Evolutionary conservation across 441 rosid species (phyloP), one percentile per base, ranked within the genome.

Genomic region (Erodium texanum): DNA sequence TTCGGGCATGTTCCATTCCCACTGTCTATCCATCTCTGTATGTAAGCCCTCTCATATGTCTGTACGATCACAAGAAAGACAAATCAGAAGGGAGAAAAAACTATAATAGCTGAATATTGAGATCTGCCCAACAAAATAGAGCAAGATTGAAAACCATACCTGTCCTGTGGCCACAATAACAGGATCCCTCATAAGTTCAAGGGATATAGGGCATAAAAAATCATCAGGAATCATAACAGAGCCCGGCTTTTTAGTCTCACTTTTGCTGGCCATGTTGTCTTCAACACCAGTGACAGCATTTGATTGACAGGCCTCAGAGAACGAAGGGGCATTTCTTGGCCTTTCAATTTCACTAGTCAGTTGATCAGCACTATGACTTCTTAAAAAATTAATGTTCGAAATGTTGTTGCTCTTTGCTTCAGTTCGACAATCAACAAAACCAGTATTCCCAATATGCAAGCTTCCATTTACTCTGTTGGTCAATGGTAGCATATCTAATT

Each of bases 1-100:
- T 94, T 94, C 4, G 97, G 99, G 72, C 99, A 94, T 24, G 91
- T 87, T 64, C 72, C 43, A 73, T 89, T 92, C 74, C 96, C 93
- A 41, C 90, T 78, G 76, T 94, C 96, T 15, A 94, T 89, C 99
- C 99, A 94, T 76, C 96, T 87, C 81, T 94, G 97, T 48, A 94
- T 88, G 82, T 89, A 92, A 5, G 87, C 83, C 76, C 99, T 88
- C 76, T 94, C 98, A 67, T 94, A 94, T n/a, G 99, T 94, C 98
- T 94, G 96, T 66, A 72, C 69, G 66, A 67, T 68, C 58, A 62
- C 22, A 19, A 74, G 48, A 38, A 68, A 62, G 34, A 62, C 19
- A 16, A 72, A 29, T 76, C 71, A 81, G 67, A 45, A 78, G 66
- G 16, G 66, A 72, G 34, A 65, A 48, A 73, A 41, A 71, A 64